Base-by-base conservation (phyloP, 2,329 filamentous ascomycete genomes). In the Cylindrodendrum hubeiense region DNA sequence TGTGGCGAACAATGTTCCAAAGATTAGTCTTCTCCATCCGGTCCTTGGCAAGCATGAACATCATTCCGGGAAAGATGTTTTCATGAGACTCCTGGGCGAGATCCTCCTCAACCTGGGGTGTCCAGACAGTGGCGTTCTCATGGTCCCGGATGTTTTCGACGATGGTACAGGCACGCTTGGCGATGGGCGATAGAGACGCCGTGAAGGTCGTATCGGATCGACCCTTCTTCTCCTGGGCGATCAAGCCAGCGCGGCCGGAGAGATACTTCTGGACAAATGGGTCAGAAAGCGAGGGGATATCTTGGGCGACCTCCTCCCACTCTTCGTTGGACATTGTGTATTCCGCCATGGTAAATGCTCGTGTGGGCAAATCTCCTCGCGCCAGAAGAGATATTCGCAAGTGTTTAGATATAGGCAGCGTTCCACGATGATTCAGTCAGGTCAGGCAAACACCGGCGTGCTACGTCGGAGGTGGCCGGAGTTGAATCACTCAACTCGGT, bases 41-140 rank as follows among this genome's bases (percentile, higher is more conserved):
- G n/a, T 90, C 87, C 79, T 94, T 95, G 71, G 94, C 94, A 37
- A 95, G 85, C 37, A 88, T 90, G 80, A 97, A 98, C 92, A 97
- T 96, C 91, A 97, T 97, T 12, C 95, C 95, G 0, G 94, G 94
- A 76, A 92, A 93, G 54, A 95, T 83, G 70, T 89, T 88, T 66
- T 89, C 86, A 71, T 89, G 78, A n/a, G 80, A 82, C 60, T 88
- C 81, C 68, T 87, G 86, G 4, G 91, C 90, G 3, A 94, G 82
- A 47, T 85, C 85, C 74, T 95, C 90, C 73, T 95, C 92, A 53
- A 92, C 88, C 49, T 89, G 86, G 33, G 87, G 84, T 10, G 90
- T 94, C 95, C 94, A 97, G 65, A 95, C 83, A 3, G 89, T 90
- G 56, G 86, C 83, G 74, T 90, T 88, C 81, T 98, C 95, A 73